phyloP scores from a whole-genome alignment of 2,329 filamentous ascomycete species.

The Periconia digitata region DNA sequence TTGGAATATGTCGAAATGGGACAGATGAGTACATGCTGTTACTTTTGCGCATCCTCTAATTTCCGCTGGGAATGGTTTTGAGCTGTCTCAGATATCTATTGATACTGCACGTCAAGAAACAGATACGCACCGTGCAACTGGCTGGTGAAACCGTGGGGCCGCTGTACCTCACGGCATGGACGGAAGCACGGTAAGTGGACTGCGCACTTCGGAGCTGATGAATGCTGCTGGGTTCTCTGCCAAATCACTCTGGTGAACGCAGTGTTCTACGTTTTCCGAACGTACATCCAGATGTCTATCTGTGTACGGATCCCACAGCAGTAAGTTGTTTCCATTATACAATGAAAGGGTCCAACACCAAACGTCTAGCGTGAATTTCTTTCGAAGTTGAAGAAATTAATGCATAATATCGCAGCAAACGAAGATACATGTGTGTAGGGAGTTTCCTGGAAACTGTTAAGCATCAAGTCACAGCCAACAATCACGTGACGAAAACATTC shows the following conservation, averaged over 20 bases:
- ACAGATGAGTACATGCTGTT: not conserved
- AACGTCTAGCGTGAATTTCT: too few species aligned
- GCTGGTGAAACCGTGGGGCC: not conserved
- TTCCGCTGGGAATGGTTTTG: not conserved
- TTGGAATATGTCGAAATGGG: not conserved
- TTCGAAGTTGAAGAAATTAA: too few species aligned
- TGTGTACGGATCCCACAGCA: too few species aligned
- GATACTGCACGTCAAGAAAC: not conserved
- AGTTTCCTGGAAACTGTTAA: not conserved
- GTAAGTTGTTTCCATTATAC: too few species aligned
- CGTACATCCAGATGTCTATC: too few species aligned
- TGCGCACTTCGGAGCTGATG: not conserved
- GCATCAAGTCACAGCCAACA: not conserved
- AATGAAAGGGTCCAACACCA: too few species aligned
- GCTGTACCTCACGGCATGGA: not conserved
- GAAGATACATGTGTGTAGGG: not conserved
- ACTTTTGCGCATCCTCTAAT: not conserved
- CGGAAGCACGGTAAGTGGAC: too few species aligned
- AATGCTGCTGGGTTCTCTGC: too few species aligned
- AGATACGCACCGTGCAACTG: not conserved
- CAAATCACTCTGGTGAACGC: too few species aligned
- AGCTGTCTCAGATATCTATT: not conserved
- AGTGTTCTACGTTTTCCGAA: too few species aligned
- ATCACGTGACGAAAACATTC: constrained; percentile 10
- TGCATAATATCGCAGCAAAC: too few species aligned